Evolutionary conservation across 208 protist species (phyloP), one percentile per base, ranked within the genome.

Genomic region (Leishmania amazonensis): DNA sequence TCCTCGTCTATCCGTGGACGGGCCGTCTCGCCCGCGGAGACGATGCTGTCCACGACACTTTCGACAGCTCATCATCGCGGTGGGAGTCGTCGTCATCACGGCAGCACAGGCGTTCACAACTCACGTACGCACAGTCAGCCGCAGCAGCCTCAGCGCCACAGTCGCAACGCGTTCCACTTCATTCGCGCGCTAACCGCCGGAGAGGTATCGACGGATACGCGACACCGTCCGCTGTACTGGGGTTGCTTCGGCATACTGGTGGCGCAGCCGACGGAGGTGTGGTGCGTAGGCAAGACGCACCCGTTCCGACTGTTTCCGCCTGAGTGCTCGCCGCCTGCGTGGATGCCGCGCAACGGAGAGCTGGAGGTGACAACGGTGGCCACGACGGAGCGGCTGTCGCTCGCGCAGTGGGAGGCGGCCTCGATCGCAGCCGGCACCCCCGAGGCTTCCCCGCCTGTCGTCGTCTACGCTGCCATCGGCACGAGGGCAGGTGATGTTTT

Each of bases 171-270:
- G 24, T 85, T 85, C 19, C 77, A 80, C 47, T 82, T 85, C 45
- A 40, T 67, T 70, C 83, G 83, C 7, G 83, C 83, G 40, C 62
- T 85, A 42, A 82, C 83, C 11, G 83, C 83, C 8, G 78, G 64
- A n/a, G 71, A 65, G 8, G 80, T 80, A 38, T 85, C 83, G 3
- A 82, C 78, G 11, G 53, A 80, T 38, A 31, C 1, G 51, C 78
- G 79, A 35, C 78, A 76, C 65, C 77, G 65, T 42, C 77, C 83
- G 8, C 62, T 85, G 2, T 76, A 47, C 21, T 85, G 83, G 83
- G 83, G 83, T 40, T 79, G 78, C 57, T 85, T 85, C n/a, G 83
- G 83, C 24, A 70, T 85, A 28, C 49, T 85, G 24, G 83, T 85
- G 40, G 78, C 83, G n/a, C 83, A 85, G 78, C 28, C 15, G 15